Base-by-base conservation (phyloP, 2,329 filamentous ascomycete species). In the Tolypocladium pustulatum region DNA sequence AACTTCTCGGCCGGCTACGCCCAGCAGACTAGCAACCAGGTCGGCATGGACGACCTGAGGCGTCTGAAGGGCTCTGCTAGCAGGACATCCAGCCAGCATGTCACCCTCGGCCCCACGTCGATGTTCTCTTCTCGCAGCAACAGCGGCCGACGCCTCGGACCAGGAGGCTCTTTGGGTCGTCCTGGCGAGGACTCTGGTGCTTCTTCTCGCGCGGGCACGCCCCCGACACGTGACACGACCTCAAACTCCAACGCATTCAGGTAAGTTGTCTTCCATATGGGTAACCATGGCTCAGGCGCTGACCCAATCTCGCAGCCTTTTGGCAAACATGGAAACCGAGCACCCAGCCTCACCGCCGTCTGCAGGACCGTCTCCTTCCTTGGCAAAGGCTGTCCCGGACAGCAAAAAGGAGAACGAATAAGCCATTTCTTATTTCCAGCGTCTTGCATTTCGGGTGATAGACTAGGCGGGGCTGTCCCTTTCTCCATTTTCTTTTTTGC, bases 201-300 rank as follows among this genome's bases (percentile, higher is more conserved):
- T 65, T 95, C 91, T 58, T 97, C 92, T 61, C 87, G 94, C 65
- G 95, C 91, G 58, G 90, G 89, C 67, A 97, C 93, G 55, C 92
- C 92, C 58, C 89, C 91, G 53, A 83, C 82, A 25, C 74, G 77
- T 58, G 75, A 79, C 61, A 71, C 67, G 59, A 81, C 83, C 57
- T 87, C 84, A 60, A 89, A 89, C 69, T 85, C 87, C 65, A 99
- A 99, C 79, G 88, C 92, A 66, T 99, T 96, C 79, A 93, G 91
- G 92, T 97, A 85, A 81, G 88, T 64, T 41, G 10, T 30, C 1
- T 40, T 37, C 15, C n/a, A 20, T 43, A 17, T 17, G 27, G 34
- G 17, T 25, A 55, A 58, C 62, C 58, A 62, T 57, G 40, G 32
- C 25, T 25, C 17, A 4, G 54, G 15, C 22, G 32, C 60, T 63